These are phyloP conservation scores for Dictyophora rubrovolvata DNA, from an alignment of 768 basidiomycete genomes.

Conservation along the genomic window DNA sequence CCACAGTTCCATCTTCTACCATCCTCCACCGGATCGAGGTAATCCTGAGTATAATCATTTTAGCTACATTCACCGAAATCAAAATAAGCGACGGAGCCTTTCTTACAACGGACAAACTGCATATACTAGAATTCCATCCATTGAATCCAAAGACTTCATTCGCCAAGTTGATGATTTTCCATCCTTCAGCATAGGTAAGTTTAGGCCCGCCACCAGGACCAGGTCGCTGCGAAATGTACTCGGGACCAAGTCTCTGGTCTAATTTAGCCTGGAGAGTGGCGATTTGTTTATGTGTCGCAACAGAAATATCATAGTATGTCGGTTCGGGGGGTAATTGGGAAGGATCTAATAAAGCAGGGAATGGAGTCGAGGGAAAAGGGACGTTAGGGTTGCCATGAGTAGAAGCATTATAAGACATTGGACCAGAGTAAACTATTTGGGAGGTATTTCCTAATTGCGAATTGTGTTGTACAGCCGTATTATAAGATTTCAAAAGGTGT, in stretches of 20 bases:
- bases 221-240: conserved; percentile 81
- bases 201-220: conserved; percentile 83
- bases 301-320: conserved; percentile 36
- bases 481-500: neutral
- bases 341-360: conserved; percentile 1
- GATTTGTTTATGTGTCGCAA: conserved; percentile 56
- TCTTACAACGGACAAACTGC: conserved; percentile 48
- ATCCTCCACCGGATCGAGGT: conserved; percentile 66
- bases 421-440: conserved; percentile 37
- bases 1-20: conserved; percentile 58
- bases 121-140: conserved; percentile 81
- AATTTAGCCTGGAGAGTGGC: conserved; percentile 72
- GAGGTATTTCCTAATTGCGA: conserved; percentile 2
- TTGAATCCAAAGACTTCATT: conserved; percentile 99
- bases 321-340: conserved; percentile 4
- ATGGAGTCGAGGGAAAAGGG: conserved; percentile 3
- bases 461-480: conserved; percentile 1
- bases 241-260: conserved; percentile 84
- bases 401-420: conserved; percentile 50
- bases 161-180: conserved; percentile 96
- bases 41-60: conserved; percentile 31
- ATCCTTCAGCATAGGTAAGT: conserved; percentile 91
- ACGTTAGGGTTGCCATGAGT: conserved; percentile 37
- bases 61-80: neutral
- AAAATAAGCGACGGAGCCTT: neutral